A percentile compares a stretch with the other conserved stretches of the same genome.
These are phyloP conservation scores for Kernera saxatilis DNA, from an alignment of 345 rosid species.

Conservation along the genomic window DNA sequence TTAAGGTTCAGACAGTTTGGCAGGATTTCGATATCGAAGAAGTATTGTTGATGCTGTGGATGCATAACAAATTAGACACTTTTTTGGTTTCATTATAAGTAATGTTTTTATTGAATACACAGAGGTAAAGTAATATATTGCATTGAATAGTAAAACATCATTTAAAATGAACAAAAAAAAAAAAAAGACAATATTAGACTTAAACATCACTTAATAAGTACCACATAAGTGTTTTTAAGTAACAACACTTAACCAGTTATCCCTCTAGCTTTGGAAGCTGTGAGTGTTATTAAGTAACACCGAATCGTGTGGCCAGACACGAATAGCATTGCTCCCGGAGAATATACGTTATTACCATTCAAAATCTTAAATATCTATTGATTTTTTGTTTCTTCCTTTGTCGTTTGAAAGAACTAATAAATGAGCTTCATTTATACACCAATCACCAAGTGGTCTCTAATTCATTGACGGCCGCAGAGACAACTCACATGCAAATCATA, in stretches of 20 bases:
- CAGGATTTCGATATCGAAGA: background rate
- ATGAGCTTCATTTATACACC: background rate
- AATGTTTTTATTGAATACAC: background rate
- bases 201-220: too few species aligned
- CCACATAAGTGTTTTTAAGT: too few species aligned
- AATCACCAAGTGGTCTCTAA: background rate
- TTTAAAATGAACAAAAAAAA: too few species aligned
- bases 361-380: background rate
- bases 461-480: background rate
- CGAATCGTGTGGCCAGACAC: too few species aligned
- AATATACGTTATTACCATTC: too few species aligned
- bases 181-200: too few species aligned
- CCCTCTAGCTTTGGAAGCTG: too few species aligned
- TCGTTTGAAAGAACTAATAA: background rate
- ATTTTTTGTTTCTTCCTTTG: background rate
- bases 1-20: conserved; percentile 1
- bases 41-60: background rate
- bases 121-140: too few species aligned
- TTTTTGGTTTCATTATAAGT: background rate
- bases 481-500: background rate
- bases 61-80: background rate
- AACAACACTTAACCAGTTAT: too few species aligned
- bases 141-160: too few species aligned
- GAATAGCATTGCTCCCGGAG: too few species aligned
- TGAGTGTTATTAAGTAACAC: too few species aligned